Evolutionary conservation across 202 grass and related monocot species (phyloP).

Genomic region (Panicum hallii): DNA sequence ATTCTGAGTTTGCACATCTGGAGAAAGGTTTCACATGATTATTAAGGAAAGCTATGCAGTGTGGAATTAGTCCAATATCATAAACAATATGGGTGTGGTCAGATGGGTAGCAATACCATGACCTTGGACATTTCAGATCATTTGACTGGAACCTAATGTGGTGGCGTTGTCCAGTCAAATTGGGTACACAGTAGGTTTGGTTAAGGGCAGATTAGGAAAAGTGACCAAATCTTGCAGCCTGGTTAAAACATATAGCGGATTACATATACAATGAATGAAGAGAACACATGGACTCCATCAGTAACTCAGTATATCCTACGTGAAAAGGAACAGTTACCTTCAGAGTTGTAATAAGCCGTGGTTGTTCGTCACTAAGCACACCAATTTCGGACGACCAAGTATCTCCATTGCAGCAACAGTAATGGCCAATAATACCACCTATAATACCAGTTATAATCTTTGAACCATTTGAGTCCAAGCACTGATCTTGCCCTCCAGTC

Average conservation of each 20-base stretch:
- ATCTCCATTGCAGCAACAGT: conserved; percentile 96
- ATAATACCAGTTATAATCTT: conserved; percentile 73
- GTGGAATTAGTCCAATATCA: conserved; percentile 6
- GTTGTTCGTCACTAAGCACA: conserved; percentile 82
- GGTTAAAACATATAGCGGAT: conserved; percentile 16
- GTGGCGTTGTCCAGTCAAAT: conserved; percentile 18
- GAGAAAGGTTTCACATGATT: conserved; percentile 8
- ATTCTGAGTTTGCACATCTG: neutral
- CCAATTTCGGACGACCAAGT: conserved; percentile 97
- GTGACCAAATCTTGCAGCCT: conserved; percentile 22
- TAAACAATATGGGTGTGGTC: conserved; percentile 23
- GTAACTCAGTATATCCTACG: neutral
- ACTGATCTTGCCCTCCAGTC: conserved; percentile 78
- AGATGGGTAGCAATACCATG: neutral
- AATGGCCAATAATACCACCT: conserved; percentile 85
- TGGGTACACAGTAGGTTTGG: neutral
- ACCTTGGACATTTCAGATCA: neutral
- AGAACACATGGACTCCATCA: neutral
- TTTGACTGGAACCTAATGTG: conserved; percentile 21
- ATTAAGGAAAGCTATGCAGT: neutral
- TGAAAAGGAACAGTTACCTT: conserved; percentile 59
- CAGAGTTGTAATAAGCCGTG: conserved; percentile 78
- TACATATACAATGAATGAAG: conserved; percentile 3
- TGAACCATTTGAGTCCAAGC: conserved; percentile 68
- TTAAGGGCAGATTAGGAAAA: conserved; percentile 8